phyloP scores from a whole-genome alignment of 192 early-diverging fungal species.

The Ambispora gerdemannii region DNA sequence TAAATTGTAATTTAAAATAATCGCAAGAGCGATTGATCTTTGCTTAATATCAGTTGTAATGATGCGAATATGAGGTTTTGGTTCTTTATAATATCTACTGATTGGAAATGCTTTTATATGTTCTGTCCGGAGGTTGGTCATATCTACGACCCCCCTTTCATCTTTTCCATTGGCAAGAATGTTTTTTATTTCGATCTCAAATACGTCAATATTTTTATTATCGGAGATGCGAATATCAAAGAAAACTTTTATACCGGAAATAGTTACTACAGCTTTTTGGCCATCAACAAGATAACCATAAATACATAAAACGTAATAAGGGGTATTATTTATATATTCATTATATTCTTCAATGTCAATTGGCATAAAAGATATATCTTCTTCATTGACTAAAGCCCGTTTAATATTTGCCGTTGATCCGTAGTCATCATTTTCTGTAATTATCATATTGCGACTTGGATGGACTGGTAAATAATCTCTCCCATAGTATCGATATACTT shows the following conservation, averaged over 20 bases:
- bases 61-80: neutral
- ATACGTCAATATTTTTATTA: slow-evolving; percentile 15
- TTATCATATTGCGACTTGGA: slow-evolving; percentile 9
- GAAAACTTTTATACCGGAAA: slow-evolving; percentile 5
- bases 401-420: neutral
- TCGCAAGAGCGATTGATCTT: slow-evolving; percentile 4
- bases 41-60: slow-evolving; percentile 8
- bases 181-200: neutral
- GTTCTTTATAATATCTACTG: neutral
- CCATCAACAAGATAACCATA: neutral
- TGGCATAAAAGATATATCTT: slow-evolving; percentile 1
- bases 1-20: too few relatives aligned
- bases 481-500: slow-evolving; percentile 18
- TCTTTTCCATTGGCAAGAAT: slow-evolving; percentile 5
- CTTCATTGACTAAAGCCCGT: neutral
- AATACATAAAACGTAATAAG: neutral
- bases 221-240: neutral
- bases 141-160: neutral
- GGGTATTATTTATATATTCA: slow-evolving; percentile 4
- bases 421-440: slow-evolving; percentile 11
- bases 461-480: slow-evolving; percentile 11
- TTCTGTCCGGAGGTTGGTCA: neutral
- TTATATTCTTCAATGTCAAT: slow-evolving; percentile 1
- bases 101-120: neutral
- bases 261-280: slow-evolving; percentile 8